Percentiles rank a stretch among this genome's conserved stretches.
Conservation (phyloP, 169 alveolate species). For the Plasmodium vivax region DNA sequence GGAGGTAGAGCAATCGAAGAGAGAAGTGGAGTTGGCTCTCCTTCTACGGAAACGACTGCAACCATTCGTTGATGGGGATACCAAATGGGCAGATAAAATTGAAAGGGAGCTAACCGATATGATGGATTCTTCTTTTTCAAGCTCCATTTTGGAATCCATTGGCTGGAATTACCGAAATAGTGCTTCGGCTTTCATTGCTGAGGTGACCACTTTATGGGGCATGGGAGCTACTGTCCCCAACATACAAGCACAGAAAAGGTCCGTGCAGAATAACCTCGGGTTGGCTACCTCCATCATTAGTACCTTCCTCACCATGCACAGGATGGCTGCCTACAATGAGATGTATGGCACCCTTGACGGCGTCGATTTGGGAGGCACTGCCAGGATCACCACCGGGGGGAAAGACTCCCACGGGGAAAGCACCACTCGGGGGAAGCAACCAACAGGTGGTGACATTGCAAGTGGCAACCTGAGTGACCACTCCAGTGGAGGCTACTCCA, state of each 20-base stretch:
- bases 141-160: conserved; percentile 80
- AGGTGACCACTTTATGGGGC: conserved; percentile 83
- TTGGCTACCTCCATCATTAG: conserved; percentile 20
- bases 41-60: conserved; percentile 73
- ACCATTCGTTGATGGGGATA: conserved; percentile 58
- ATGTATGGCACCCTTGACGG: neutral
- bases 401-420: neutral
- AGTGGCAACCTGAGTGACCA: neutral
- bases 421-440: no score
- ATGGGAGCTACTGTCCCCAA: conserved; percentile 81
- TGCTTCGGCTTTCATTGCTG: conserved; percentile 79
- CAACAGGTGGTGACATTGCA: neutral
- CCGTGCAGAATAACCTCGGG: conserved; percentile 39
- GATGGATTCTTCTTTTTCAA: conserved; percentile 76
- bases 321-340: conserved; percentile 2
- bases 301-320: conserved; percentile 33
- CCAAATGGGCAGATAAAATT: conserved; percentile 45
- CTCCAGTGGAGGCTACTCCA: neutral
- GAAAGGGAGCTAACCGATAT: conserved; percentile 32
- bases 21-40: conserved; percentile 80
- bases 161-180: conserved; percentile 86
- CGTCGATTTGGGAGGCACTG: neutral
- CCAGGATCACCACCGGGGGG: neutral
- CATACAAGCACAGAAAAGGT: conserved; percentile 79
- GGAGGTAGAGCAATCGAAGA: conserved; percentile 77